Evolutionary conservation across 805 yeast species (phyloP).

Genomic region (Saturnispora dispora): DNA sequence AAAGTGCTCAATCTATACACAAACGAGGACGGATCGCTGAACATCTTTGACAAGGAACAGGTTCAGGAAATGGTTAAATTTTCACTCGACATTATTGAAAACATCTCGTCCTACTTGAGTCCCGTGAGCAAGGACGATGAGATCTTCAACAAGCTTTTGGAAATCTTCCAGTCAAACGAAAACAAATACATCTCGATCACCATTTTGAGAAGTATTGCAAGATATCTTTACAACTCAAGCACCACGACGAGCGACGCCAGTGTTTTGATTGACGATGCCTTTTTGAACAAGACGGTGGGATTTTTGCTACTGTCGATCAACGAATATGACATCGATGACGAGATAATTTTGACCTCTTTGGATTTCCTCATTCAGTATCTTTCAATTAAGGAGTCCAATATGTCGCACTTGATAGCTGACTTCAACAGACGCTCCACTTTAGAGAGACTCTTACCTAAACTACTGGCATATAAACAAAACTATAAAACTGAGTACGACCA

Average conservation of each 20-base stretch:
- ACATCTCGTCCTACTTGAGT: conserved; percentile 71
- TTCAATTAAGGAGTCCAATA: conserved; percentile 37
- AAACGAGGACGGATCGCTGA: conserved; percentile 6
- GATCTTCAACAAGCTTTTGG: conserved; percentile 47
- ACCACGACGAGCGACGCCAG: conserved; percentile 32
- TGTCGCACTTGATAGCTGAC: conserved; percentile 43
- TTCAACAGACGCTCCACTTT: conserved; percentile 42
- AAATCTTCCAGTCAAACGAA: conserved; percentile 39
- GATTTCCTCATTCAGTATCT: conserved; percentile 78
- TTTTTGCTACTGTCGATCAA: conserved; percentile 40
- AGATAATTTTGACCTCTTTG: conserved; percentile 60
- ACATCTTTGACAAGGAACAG: conserved; percentile 20
- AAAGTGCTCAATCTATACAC: conserved; percentile 33
- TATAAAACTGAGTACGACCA: conserved; percentile 29
- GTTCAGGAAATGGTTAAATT: conserved; percentile 56
- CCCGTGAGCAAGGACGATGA: conserved; percentile 67
- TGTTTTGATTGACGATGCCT: conserved; percentile 35
- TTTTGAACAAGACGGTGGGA: conserved; percentile 48
- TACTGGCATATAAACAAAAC: conserved; percentile 42
- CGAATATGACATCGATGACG: conserved; percentile 44
- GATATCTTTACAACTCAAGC: conserved; percentile 59
- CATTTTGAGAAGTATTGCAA: conserved; percentile 65
- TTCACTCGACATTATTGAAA: conserved; percentile 72
- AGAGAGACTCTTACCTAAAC: conserved; percentile 51
- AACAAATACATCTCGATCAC: conserved; percentile 68